Conservation (phyloP, 2,329 filamentous ascomycete species). For the Apiospora saccharicola region DNA sequence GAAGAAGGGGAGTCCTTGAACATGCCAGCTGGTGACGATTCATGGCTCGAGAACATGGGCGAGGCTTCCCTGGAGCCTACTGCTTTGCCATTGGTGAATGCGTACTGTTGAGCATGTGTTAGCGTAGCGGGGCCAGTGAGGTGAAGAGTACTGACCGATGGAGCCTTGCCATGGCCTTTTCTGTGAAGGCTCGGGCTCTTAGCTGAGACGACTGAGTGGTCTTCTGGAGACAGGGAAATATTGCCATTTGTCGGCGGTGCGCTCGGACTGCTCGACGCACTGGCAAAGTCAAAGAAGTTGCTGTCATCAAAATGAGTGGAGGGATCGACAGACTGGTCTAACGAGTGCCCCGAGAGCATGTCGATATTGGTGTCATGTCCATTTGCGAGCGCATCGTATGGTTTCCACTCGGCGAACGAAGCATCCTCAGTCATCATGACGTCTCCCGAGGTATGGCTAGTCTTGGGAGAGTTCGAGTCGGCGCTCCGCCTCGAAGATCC, state of each 20-base stretch:
- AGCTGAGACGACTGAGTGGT: constrained; percentile 25
- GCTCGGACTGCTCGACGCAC: constrained; percentile 64
- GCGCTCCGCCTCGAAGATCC: constrained; percentile 39
- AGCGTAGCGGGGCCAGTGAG: constrained; percentile 30
- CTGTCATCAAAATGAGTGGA: constrained; percentile 45
- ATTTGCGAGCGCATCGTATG: constrained; percentile 15
- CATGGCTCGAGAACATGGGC: constrained; percentile 60
- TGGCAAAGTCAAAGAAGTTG: constrained; percentile 64
- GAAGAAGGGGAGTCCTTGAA: constrained; percentile 44
- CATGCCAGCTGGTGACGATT: constrained; percentile 57
- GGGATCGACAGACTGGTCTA: constrained; percentile 35
- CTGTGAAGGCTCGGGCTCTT: constrained; percentile 32
- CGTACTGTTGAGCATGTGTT: constrained; percentile 54
- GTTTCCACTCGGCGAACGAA: constrained; percentile 25
- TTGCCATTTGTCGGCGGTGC: constrained; percentile 35
- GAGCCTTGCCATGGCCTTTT: constrained; percentile 38
- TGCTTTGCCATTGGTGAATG: constrained; percentile 57
- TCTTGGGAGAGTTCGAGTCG: constrained; percentile 38
- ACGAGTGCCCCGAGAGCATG: constrained; percentile 32
- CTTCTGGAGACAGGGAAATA: constrained; percentile 29
- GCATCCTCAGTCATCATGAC: constrained; percentile 37
- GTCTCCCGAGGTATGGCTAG: constrained; percentile 39
- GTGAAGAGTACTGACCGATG: constrained; percentile 36
- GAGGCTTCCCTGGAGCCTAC: constrained; percentile 61
- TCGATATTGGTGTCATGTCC: constrained; percentile 32